Evolutionary conservation across 2,329 filamentous ascomycete species (phyloP), one percentile per base, ranked within the genome.

Genomic region (Phialophora tarda): DNA sequence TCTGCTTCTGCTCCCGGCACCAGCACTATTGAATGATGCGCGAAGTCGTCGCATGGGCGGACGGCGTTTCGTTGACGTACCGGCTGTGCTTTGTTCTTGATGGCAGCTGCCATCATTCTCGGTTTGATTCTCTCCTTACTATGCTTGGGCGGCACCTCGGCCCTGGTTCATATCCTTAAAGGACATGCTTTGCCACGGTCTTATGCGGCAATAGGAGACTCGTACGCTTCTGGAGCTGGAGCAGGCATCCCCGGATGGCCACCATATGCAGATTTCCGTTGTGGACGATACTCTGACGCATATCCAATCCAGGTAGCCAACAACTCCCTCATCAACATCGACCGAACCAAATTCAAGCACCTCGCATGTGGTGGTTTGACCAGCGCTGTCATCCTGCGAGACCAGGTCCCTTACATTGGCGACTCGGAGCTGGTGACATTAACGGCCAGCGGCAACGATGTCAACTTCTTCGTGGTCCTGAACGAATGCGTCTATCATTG

Each of bases 401-500:
- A 69, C 10, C 69, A 71, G 57, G 64, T 72, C 8, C 63, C 58
- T 11, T 65, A 63, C 24, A 60, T 71, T 21, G 62, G 56, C n/a
- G 55, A 68, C 12, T 63, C 66, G 26, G 73, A 73, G 32, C 48
- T 75, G 26, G 68, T 72, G 4, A 74, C 69, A 8, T 56, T 75
- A 14, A 73, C 73, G 14, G 70, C 73, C 28, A 72, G 73, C 24
- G 74, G 74, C 3, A 75, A 75, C 63, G 73, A 75, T 62, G 69
- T 72, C 41, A 66, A 71, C 34, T 75, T 75, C 69, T 73, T 73
- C 30, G 64, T 66, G 30, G 63, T 75, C 17, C 69, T 75, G 60
- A 75, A 75, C 55, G 72, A 68, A 50, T 75, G 74, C 56, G 50
- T 74, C 14, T 74, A 74, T 64, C 66, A 71, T 26, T 75, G 71